Evolutionary conservation across 805 yeast species (phyloP).

Genomic region (Myxozyma neotropica): DNA sequence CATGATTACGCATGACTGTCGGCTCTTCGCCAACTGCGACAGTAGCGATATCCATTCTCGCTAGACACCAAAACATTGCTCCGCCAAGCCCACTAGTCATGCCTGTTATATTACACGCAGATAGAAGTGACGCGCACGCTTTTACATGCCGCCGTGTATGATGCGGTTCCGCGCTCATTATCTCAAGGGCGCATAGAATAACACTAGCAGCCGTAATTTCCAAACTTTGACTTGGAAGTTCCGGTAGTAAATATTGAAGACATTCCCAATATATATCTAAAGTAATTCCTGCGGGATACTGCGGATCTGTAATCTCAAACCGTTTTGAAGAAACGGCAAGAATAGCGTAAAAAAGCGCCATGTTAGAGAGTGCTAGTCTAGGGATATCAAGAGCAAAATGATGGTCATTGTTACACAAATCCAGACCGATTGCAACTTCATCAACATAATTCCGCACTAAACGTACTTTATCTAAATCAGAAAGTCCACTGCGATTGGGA

Average conservation of each 20-base stretch:
- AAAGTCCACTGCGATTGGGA: not conserved
- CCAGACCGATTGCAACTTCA: slow-evolving; percentile 47
- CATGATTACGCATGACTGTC: slow-evolving; percentile 44
- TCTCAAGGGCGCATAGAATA: slow-evolving; percentile 49
- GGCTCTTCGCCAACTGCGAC: slow-evolving; percentile 46
- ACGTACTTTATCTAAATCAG: not conserved
- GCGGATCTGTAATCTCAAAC: slow-evolving; percentile 39
- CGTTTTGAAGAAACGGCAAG: slow-evolving; percentile 45
- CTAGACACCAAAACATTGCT: slow-evolving; percentile 51
- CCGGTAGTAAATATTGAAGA: slow-evolving; percentile 14
- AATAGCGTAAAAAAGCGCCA: slow-evolving; percentile 40
- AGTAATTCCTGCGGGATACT: slow-evolving; percentile 40
- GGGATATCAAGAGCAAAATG: slow-evolving; percentile 45
- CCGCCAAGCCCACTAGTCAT: slow-evolving; percentile 44
- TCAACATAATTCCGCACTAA: slow-evolving; percentile 41
- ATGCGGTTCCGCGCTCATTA: slow-evolving; percentile 47
- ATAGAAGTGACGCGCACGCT: slow-evolving; percentile 47
- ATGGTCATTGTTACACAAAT: slow-evolving; percentile 41
- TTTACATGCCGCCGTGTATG: slow-evolving; percentile 48
- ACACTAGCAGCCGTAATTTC: slow-evolving; percentile 47
- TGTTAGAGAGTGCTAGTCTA: slow-evolving; percentile 42
- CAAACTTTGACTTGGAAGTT: slow-evolving; percentile 17
- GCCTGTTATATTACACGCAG: slow-evolving; percentile 47
- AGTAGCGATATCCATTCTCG: slow-evolving; percentile 48
- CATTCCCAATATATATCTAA: slow-evolving; percentile 35